Evolutionary conservation across 306 rosid species (phyloP).

Genomic region (Trichosanthes cucumerina): DNA sequence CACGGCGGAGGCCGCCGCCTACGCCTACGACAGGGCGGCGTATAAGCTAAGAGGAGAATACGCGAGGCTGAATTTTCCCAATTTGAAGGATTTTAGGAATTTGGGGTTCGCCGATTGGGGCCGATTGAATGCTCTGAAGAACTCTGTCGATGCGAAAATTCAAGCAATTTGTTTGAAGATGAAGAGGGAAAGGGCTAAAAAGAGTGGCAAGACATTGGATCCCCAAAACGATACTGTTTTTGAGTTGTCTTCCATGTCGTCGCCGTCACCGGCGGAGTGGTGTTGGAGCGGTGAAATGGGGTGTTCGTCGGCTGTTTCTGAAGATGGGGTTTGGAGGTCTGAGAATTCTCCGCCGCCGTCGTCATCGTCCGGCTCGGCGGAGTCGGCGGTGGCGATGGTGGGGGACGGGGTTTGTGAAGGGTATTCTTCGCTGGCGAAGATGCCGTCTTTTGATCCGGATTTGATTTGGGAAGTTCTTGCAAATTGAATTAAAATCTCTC

Average conservation of each 20-base stretch:
- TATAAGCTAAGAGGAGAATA: conserved; percentile 92
- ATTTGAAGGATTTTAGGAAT: conserved; percentile 56
- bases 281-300: conserved; percentile 32
- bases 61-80: conserved; percentile 87
- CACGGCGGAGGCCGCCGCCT: conserved; percentile 94
- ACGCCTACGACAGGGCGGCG: conserved; percentile 88
- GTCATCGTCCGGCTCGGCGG: conserved; percentile 1
- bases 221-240: background rate
- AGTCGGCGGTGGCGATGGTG: background rate
- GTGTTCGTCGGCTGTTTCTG: conserved; percentile 43
- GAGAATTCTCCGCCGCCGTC: conserved; percentile 46
- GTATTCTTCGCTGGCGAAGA: conserved; percentile 55
- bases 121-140: conserved; percentile 53
- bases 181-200: conserved; percentile 61
- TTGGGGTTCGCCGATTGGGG: conserved; percentile 55
- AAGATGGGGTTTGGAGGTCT: conserved; percentile 31
- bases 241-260: background rate
- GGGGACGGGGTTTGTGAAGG: conserved; percentile 43
- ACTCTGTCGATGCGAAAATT: conserved; percentile 70
- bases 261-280: conserved; percentile 4
- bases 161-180: conserved; percentile 84
- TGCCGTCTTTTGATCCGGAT: conserved; percentile 91
- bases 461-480: conserved; percentile 95
- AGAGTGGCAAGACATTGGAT: conserved; percentile 11
- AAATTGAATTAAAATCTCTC: conserved; percentile 24